Evolutionary conservation across 768 basidiomycete genomes (phyloP), one percentile per base, ranked within the genome.

Genomic region (Rhodocollybia butyracea): DNA sequence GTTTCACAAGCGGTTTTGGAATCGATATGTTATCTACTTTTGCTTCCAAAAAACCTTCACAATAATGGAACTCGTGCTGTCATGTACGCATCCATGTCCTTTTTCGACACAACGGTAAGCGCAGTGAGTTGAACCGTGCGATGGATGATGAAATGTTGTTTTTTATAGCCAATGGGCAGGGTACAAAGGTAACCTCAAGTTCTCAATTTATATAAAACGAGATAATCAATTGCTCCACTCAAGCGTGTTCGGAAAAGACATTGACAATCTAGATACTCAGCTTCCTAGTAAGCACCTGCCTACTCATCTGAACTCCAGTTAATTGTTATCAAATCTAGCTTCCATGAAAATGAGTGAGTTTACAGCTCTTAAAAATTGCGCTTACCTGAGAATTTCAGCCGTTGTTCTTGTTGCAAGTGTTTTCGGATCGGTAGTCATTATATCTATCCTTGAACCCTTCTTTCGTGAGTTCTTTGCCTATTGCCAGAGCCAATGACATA

Each of bases 11-110:
- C 39, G 83, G 84, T 5, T 66, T 76, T 13, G 69, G 72, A 3
- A 77, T 84, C 59, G 84, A 85, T 56, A 67, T 79, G 17, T 72
- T 88, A 65, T 79, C 82, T 0, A 80, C 75, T 63, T 74, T 77
- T 52, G 84, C 84, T 3, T 86, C 86, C 2, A 75, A 75, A 56
- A n/a, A 85, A 83, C 57, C 68, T 91, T 2, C 87, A 91, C 63
- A 73, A 78, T 46, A 65, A 74, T 42, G 79, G 84, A 0, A 72
- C 86, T 24, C 66, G 67, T 24, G 79, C 82, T 51, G 76, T 88
- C 24, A 83, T 88, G 63, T 77, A 81, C 64, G 87, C 88, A 0
- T 88, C 88, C 0, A 89, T 88, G 84, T 76, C 81, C 2, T 89
- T 89, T 70, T 91, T 90, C 60, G 89, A 91, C 65, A 86, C 79